phyloP scores from a whole-genome alignment of 2,329 filamentous ascomycete genomes.

The Cladophialophora exuberans region DNA sequence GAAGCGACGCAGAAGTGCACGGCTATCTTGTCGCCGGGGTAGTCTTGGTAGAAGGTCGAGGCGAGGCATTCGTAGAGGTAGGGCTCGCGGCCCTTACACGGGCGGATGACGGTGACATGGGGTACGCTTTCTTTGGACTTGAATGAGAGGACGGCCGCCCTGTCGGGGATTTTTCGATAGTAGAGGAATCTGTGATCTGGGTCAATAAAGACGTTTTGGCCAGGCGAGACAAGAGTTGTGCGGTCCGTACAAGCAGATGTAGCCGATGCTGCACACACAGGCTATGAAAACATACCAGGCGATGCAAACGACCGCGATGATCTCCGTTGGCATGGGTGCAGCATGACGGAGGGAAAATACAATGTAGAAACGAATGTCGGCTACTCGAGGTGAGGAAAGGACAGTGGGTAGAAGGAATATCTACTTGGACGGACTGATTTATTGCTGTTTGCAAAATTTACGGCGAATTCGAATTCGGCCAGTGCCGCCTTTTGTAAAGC shows the following conservation, averaged over 20 bases:
- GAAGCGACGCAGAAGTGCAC: conserved; percentile 82
- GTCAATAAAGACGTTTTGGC: conserved; percentile 23
- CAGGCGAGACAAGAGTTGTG: conserved; percentile 1
- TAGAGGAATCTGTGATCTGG: conserved; percentile 54
- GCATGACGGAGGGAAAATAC: conserved; percentile 22
- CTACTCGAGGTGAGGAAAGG: background rate
- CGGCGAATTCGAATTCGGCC: background rate
- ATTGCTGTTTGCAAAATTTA: background rate
- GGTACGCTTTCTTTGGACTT: conserved; percentile 59
- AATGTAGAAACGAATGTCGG: background rate
- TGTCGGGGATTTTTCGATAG: conserved; percentile 52
- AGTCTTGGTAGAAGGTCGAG: conserved; percentile 80
- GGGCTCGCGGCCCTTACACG: conserved; percentile 89
- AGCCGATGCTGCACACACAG: conserved; percentile 61
- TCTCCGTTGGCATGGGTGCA: conserved; percentile 33
- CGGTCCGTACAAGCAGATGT: conserved; percentile 58
- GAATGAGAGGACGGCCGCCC: conserved; percentile 44
- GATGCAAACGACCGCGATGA: conserved; percentile 53
- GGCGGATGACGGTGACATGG: conserved; percentile 86
- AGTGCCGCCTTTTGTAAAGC: conserved; percentile 2
- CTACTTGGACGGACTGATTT: background rate
- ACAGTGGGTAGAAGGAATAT: background rate
- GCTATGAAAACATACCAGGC: conserved; percentile 61
- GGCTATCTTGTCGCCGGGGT: conserved; percentile 74
- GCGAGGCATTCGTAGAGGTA: conserved; percentile 90